Evolutionary conservation across 2,329 filamentous ascomycete species (phyloP).

Genomic region (Verticillium tricorpus): DNA sequence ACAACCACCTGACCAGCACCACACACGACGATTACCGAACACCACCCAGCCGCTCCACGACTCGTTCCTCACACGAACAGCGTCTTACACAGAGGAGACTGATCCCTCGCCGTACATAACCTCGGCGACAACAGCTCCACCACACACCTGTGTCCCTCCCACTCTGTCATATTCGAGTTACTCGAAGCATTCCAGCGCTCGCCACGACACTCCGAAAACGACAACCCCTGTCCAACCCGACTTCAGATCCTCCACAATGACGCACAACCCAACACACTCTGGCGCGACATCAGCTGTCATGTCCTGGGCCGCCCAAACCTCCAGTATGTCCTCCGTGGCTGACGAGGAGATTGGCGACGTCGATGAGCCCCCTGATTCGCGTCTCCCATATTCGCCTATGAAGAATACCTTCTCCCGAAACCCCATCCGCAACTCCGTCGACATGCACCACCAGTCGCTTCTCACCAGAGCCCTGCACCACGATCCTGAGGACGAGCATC

Average conservation of each 20-base stretch:
- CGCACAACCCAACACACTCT: conserved; percentile 30
- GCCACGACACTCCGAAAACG: neutral
- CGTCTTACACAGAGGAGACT: neutral
- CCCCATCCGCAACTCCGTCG: conserved; percentile 40
- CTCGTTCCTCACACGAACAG: conserved; percentile 3
- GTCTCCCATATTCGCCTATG: conserved; percentile 19
- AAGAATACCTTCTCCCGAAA: conserved; percentile 42
- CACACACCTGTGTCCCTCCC: neutral
- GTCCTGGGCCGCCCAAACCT: conserved; percentile 39
- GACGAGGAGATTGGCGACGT: conserved; percentile 69
- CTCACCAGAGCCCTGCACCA: conserved; percentile 79
- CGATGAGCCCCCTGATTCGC: conserved; percentile 80
- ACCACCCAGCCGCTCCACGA: neutral
- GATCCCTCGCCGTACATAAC: neutral
- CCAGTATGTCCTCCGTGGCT: conserved; percentile 35
- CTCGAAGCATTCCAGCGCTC: neutral
- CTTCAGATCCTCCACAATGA: conserved; percentile 22
- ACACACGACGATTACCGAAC: neutral
- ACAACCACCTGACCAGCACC: neutral
- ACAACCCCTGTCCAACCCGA: neutral
- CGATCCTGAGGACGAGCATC: conserved; percentile 53
- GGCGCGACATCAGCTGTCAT: conserved; percentile 36
- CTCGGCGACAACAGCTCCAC: neutral
- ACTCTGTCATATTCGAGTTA: neutral
- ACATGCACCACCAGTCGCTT: conserved; percentile 65